Evolutionary conservation across 2,329 filamentous ascomycete genomes (phyloP).

Genomic region (Ceratocystiopsis brevicomis): DNA sequence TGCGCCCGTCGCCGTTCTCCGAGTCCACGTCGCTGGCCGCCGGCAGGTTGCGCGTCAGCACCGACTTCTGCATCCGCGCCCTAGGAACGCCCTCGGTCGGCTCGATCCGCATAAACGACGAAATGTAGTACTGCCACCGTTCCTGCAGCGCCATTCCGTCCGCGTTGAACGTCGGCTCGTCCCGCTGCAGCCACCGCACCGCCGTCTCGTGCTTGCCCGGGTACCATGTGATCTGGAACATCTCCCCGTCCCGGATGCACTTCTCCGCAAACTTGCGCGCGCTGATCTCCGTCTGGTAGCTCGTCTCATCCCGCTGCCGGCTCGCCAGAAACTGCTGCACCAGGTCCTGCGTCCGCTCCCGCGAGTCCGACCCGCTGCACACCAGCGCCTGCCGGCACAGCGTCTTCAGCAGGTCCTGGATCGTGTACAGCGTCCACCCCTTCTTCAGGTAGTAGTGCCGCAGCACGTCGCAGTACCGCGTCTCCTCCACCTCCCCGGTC

Average conservation of each 20-base stretch:
- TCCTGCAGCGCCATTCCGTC: constrained; percentile 73
- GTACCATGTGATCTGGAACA: constrained; percentile 75
- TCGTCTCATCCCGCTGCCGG: constrained; percentile 66
- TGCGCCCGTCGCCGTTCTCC: constrained; percentile 42
- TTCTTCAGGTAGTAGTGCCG: constrained; percentile 79
- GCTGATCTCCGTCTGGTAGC: constrained; percentile 74
- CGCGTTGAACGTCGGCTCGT: constrained; percentile 64
- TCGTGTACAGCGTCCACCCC: constrained; percentile 85
- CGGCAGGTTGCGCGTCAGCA: constrained; percentile 54
- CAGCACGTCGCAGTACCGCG: constrained; percentile 72
- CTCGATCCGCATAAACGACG: constrained; percentile 73
- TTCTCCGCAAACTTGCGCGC: constrained; percentile 86
- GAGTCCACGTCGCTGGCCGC: constrained; percentile 40
- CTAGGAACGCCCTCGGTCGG: constrained; percentile 64
- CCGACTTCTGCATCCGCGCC: constrained; percentile 44
- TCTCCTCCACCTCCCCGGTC: constrained; percentile 61
- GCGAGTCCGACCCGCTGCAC: constrained; percentile 71
- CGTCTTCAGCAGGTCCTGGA: constrained; percentile 71
- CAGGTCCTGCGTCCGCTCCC: constrained; percentile 86
- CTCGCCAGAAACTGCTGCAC: constrained; percentile 72
- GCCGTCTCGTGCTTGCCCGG: constrained; percentile 50
- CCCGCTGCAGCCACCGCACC: constrained; percentile 50
- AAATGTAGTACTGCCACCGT: constrained; percentile 89
- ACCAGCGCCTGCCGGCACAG: constrained; percentile 62
- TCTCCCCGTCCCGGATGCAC: constrained; percentile 76